A percentile compares a stretch with the other conserved stretches of the same genome.
Conservation (phyloP, 169 alveolate genomes). For the Blepharisma undulans region DNA sequence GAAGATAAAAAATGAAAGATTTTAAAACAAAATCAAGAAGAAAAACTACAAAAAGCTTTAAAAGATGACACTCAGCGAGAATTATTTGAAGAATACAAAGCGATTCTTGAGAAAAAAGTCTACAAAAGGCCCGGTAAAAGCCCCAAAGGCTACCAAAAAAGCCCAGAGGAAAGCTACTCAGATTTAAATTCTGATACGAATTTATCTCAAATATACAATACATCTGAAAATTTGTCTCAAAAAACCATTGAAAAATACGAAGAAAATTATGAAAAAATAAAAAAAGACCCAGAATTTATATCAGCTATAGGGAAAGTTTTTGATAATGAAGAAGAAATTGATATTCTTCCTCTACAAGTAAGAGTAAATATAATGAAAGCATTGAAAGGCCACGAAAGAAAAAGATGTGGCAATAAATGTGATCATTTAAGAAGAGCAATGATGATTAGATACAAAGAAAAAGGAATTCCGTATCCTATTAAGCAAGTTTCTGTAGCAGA, state of each 20-base stretch:
- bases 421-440: constrained; percentile 29
- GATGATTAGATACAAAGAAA: constrained; percentile 23
- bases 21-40: background rate
- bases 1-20: background rate
- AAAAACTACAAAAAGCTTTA: background rate
- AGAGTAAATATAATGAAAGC: background rate
- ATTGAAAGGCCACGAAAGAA: background rate
- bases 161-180: background rate
- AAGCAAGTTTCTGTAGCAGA: background rate
- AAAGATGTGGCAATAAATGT: constrained; percentile 11
- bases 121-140: background rate
- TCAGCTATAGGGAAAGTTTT: background rate
- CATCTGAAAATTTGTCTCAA: background rate
- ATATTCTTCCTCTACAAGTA: background rate
- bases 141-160: background rate
- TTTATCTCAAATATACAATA: background rate
- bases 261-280: background rate
- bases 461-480: background rate
- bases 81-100: background rate
- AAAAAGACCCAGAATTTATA: background rate
- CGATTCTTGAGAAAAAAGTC: background rate
- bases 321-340: background rate
- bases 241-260: background rate
- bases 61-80: background rate
- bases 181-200: background rate